Base-by-base conservation (phyloP, 2,329 filamentous ascomycete species). In the Penicillium sp. region DNA sequence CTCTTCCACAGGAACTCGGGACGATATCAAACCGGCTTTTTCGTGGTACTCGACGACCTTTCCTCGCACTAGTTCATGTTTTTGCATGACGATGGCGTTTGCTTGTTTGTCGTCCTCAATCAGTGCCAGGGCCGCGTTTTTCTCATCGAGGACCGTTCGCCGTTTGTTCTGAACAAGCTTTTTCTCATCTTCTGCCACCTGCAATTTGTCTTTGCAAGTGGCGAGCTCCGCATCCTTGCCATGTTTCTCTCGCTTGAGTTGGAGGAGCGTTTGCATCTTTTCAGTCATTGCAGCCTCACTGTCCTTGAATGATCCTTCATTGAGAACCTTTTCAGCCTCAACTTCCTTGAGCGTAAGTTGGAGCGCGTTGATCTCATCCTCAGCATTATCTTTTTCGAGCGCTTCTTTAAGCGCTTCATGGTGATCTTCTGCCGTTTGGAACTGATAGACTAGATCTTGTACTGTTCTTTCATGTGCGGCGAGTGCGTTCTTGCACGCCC, bases 331-430 rank as follows among this genome's bases (percentile, higher is more conserved):
- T 18, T 82, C 77, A n/a, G 74, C 73, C 68, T 83, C 71, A 66
- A 67, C 86, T 7, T 86, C 83, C 52, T 78, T 73, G 1, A 95
- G 79, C 45, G 84, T 77, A 14, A 77, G 72, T 51, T 82, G 82
- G 2, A 91, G 76, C 11, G 76, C 75, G 43, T 86, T 81, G 1
- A 93, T 76, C 46, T 84, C 86, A 66, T 91, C 90, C 51, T 86
- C 84, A 3, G 88, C 78, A 47, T 73, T 76, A 53, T 83, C 80
- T 52, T 75, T 76, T 18, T 85, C 83, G 42, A 86, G 76, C 11
- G 82, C 87, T 56, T 89, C 80, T 58, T 91, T 86, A 38, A 95
- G 79, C 43, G 85, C 83, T 50, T 85, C 83, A 31, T 89, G 79
- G 6, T 79, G 76, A 48, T 87, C 85, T 48, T 88, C 82, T 6